Evolutionary conservation across 2,329 filamentous ascomycete genomes (phyloP).

Genomic region (Penicillium paneum): DNA sequence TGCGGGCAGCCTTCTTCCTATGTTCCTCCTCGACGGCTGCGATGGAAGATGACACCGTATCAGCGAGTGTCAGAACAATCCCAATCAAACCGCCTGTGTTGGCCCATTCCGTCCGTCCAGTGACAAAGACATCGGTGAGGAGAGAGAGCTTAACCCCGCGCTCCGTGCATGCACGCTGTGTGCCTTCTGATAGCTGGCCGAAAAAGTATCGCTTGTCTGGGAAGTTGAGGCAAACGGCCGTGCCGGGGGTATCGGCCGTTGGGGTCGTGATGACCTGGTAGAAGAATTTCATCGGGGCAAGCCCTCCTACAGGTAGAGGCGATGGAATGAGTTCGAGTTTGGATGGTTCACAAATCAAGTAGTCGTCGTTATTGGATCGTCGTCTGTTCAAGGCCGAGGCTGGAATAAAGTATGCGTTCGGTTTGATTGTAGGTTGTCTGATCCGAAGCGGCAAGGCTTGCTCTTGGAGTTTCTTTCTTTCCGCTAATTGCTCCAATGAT

Average conservation of each 20-base stretch:
- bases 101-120: constrained; percentile 71
- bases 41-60: constrained; percentile 50
- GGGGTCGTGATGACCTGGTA: constrained; percentile 77
- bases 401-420: constrained; percentile 9
- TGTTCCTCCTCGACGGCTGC: constrained; percentile 47
- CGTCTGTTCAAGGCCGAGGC: background rate
- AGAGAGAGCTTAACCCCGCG: constrained; percentile 63
- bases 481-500: background rate
- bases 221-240: constrained; percentile 72
- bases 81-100: constrained; percentile 80
- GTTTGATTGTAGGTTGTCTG: constrained; percentile 8
- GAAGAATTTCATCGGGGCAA: constrained; percentile 63
- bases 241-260: constrained; percentile 82
- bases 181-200: constrained; percentile 77
- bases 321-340: constrained; percentile 10
- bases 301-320: background rate
- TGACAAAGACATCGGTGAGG: constrained; percentile 75
- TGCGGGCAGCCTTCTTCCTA: constrained; percentile 35
- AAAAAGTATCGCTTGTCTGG: constrained; percentile 81
- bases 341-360: constrained; percentile 25
- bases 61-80: constrained; percentile 78
- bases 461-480: background rate
- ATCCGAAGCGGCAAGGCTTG: background rate
- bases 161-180: constrained; percentile 72
- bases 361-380: constrained; percentile 5